These are phyloP conservation scores for Globisporangium rhizosaccharum DNA, from an alignment of 352 stramenopile genomes.

Conservation along the genomic window DNA sequence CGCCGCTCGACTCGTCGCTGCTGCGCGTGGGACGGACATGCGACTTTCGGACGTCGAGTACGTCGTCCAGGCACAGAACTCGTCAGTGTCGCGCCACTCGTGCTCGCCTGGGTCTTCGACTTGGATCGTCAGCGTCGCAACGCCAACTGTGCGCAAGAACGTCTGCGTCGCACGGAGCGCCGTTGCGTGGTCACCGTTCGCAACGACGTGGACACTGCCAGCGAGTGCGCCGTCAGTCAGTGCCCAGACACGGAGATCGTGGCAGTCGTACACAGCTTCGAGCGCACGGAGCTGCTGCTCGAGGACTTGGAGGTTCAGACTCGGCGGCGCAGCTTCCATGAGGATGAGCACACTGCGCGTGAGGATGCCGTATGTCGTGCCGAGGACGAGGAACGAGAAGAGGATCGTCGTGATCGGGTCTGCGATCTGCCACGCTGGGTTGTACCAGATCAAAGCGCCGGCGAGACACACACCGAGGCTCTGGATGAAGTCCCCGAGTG, in stretches of 20 bases:
- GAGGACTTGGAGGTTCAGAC: constrained; percentile 42
- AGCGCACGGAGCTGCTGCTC: constrained; percentile 60
- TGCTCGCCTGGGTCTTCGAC: constrained; percentile 48
- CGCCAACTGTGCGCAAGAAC: constrained; percentile 42
- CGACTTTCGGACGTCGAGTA: constrained; percentile 49
- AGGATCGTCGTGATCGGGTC: constrained; percentile 97
- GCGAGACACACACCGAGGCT: constrained; percentile 95
- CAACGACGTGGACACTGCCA: constrained; percentile 90
- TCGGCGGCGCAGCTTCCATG: constrained; percentile 90
- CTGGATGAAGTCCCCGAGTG: constrained; percentile 96
- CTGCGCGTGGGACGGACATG: constrained; percentile 70
- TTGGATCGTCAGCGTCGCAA: constrained; percentile 64
- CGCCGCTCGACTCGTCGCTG: constrained; percentile 31
- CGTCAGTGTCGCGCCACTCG: constrained; percentile 38
- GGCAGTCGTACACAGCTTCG: constrained; percentile 89
- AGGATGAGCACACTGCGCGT: constrained; percentile 90
- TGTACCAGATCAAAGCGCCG: constrained; percentile 95
- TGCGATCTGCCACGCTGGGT: constrained; percentile 91
- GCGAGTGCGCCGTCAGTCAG: constrained; percentile 88
- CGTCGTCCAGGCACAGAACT: constrained; percentile 51
- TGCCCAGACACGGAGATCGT: constrained; percentile 98
- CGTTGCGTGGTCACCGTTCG: constrained; percentile 43
- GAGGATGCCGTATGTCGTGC: constrained; percentile 92
- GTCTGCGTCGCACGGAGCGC: constrained; percentile 53
- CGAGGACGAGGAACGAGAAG: constrained; percentile 94